phyloP scores from a whole-genome alignment of 139 green algal genomes.

The Nannochloris sp. region DNA sequence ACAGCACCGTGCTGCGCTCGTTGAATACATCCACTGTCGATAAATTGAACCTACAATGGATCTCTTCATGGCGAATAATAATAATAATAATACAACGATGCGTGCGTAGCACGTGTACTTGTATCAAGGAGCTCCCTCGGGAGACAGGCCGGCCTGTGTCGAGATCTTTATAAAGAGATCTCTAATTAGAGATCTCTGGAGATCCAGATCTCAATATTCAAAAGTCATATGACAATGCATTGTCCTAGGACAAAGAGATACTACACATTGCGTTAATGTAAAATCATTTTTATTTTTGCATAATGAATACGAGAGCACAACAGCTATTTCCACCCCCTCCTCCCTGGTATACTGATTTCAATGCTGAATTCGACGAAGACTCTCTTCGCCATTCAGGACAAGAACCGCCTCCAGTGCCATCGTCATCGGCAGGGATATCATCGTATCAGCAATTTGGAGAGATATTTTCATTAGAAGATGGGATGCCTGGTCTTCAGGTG shows the following conservation, averaged over 20 bases:
- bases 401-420: slow-evolving; percentile 20
- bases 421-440: slow-evolving; percentile 1
- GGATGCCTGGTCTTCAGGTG: slow-evolving; percentile 29
- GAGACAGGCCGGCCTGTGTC: too few relatives aligned
- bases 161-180: too few relatives aligned
- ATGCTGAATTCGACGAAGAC: background rate
- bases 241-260: too few relatives aligned
- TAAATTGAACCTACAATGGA: background rate
- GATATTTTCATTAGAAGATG: slow-evolving; percentile 34
- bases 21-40: background rate
- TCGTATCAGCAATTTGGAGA: slow-evolving; percentile 39
- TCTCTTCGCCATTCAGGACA: slow-evolving; percentile 6
- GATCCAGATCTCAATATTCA: too few relatives aligned
- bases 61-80: background rate
- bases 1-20: background rate
- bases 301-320: background rate
- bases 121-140: too few relatives aligned
- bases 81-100: too few relatives aligned
- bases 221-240: too few relatives aligned
- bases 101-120: too few relatives aligned
- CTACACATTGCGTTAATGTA: too few relatives aligned
- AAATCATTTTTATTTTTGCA: too few relatives aligned
- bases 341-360: slow-evolving; percentile 33
- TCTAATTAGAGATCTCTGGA: too few relatives aligned
- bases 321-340: slow-evolving; percentile 37